Evolutionary conservation across 2,329 filamentous ascomycete genomes (phyloP).

Genomic region (Colletotrichum graminicola): DNA sequence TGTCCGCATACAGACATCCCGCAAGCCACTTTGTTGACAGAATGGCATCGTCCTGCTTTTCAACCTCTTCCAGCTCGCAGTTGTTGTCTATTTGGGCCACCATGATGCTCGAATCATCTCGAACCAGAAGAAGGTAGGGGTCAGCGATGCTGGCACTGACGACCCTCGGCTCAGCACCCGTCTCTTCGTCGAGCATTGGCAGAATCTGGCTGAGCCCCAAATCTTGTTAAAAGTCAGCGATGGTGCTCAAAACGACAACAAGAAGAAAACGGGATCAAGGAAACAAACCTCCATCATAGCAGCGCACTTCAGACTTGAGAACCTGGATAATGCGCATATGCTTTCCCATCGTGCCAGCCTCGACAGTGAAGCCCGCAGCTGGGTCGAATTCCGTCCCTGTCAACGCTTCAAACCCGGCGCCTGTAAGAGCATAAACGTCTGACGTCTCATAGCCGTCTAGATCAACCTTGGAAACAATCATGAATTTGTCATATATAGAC

Average conservation of each 20-base stretch:
- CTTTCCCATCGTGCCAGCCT: slow-evolving; percentile 85
- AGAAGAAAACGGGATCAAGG: slow-evolving; percentile 15
- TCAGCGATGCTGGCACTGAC: slow-evolving; percentile 87
- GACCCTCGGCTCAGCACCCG: slow-evolving; percentile 82
- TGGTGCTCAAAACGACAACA: background rate
- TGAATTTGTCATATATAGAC: slow-evolving; percentile 79
- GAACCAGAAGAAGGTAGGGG: slow-evolving; percentile 84
- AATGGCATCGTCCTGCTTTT: slow-evolving; percentile 69
- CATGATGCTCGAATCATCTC: slow-evolving; percentile 85
- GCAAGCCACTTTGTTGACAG: slow-evolving; percentile 80
- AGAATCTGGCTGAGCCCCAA: slow-evolving; percentile 91
- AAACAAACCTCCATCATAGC: slow-evolving; percentile 86
- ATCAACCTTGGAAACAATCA: slow-evolving; percentile 83
- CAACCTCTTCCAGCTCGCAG: slow-evolving; percentile 87
- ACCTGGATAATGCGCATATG: slow-evolving; percentile 89
- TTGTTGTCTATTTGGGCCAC: slow-evolving; percentile 83
- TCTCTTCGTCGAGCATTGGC: slow-evolving; percentile 92
- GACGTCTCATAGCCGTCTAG: slow-evolving; percentile 80
- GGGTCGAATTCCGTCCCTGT: slow-evolving; percentile 92
- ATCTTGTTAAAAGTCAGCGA: slow-evolving; percentile 63
- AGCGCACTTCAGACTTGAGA: slow-evolving; percentile 86
- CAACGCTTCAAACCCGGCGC: slow-evolving; percentile 79
- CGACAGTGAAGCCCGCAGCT: slow-evolving; percentile 86
- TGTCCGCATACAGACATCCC: slow-evolving; percentile 85
- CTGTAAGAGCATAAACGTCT: slow-evolving; percentile 81